Base-by-base conservation (phyloP, 371 early-diverging fungal genomes). In the Dinochytrium kinnereticum region DNA sequence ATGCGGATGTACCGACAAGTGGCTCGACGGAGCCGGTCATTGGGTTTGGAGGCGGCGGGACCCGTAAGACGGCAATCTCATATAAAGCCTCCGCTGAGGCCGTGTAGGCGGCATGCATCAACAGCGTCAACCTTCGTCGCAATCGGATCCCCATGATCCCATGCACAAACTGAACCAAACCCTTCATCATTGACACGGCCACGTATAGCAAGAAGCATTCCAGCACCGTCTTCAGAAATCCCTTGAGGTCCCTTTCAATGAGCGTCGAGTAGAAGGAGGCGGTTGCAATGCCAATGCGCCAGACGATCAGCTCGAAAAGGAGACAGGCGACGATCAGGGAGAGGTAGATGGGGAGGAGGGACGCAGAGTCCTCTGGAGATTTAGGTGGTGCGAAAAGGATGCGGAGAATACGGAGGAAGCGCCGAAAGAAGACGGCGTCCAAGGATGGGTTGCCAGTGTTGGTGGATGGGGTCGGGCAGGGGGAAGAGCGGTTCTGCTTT, bases 261-360 rank as follows among this genome's bases (percentile, higher is more conserved):
- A 95, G 79, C 24, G 91, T 86, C 5, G 79, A 74, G 82, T 91
- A 95, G 79, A 91, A 95, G 68, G 85, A 80, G 36, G 92, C 89
- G 2, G 92, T 89, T 57, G 91, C 80, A 26, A 86, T 78, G 10
- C 96, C 95, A 1, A 89, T 89, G 77, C 79, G 91, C 68, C 93
- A 95, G 2, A 89, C 90, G 26, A 90, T 59, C 0, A 86, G 78
- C 69, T 94, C 92, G 49, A 84, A 85, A 17, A 82, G 67, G 66
- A 85, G 71, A 53, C 83, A 80, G 40, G 86, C 59, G 0, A 71
- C 17, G 0, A 90, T 69, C 73, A 90, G 85, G 19, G 72, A 70
- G 0, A 85, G 51, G 59, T 86, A 90, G 13, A 87, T 17, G 31
- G 24, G 50, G 44, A 66, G 37, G 31, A 64, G 64, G 31, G 64